phyloP scores from a whole-genome alignment of 129 eudicot genomes.

The Kitagawia praeruptora region DNA sequence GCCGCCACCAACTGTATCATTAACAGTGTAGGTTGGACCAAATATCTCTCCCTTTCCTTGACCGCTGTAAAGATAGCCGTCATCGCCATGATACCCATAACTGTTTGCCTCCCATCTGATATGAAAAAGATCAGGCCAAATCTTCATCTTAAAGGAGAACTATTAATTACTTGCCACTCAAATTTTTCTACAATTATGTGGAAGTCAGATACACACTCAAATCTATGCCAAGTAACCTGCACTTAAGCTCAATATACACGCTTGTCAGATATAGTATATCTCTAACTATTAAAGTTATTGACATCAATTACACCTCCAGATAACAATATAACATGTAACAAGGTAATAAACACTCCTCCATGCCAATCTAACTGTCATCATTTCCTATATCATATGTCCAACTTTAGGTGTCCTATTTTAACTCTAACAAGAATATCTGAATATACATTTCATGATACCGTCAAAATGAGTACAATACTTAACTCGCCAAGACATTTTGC shows the following conservation, averaged over 20 bases:
- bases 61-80: slow-evolving; percentile 84
- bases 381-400: neutral
- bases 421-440: neutral
- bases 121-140: slow-evolving; percentile 9
- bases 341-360: neutral
- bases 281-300: neutral
- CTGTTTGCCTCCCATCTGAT: slow-evolving; percentile 95
- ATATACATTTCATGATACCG: neutral
- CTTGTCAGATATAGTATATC: neutral
- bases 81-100: slow-evolving; percentile 95
- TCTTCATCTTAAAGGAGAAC: neutral
- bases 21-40: slow-evolving; percentile 63
- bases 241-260: neutral
- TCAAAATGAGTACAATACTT: neutral
- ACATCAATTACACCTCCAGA: neutral
- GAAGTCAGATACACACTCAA: neutral
- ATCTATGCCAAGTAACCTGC: neutral
- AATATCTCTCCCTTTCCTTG: slow-evolving; percentile 72
- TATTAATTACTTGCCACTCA: neutral
- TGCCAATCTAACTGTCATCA: neutral
- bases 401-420: neutral
- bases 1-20: slow-evolving; percentile 85
- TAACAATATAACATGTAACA: neutral
- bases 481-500: neutral
- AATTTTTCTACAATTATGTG: neutral